phyloP scores from a whole-genome alignment of 768 basidiomycete genomes.

The Harrya chromipes region DNA sequence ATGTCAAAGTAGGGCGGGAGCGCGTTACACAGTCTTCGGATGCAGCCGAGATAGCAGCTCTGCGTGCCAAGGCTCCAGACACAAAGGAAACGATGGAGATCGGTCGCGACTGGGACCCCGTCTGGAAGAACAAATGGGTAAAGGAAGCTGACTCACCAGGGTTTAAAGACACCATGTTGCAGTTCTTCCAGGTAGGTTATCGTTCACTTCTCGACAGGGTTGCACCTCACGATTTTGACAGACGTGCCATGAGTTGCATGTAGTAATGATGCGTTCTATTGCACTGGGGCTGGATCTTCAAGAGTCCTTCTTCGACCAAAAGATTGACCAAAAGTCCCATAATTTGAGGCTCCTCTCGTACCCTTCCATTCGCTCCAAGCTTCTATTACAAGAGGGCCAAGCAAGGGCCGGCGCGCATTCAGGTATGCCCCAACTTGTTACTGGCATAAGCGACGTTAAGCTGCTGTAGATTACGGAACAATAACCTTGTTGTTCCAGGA shows the following conservation, averaged over 20 bases:
- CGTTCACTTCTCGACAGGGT: neutral
- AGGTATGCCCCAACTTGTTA: constrained; percentile 34
- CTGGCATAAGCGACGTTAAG: neutral
- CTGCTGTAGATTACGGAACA: constrained; percentile 68
- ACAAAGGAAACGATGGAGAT: constrained; percentile 89
- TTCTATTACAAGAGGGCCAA: constrained; percentile 62
- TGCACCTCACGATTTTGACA: constrained; percentile 27
- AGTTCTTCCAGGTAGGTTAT: constrained; percentile 62
- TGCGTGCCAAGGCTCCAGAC: constrained; percentile 77
- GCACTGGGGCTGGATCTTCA: constrained; percentile 74
- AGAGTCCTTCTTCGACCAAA: constrained; percentile 72
- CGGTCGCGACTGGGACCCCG: constrained; percentile 76
- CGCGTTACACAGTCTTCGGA: constrained; percentile 74
- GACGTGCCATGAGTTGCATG: constrained; percentile 76
- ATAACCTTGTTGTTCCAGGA: constrained; percentile 82
- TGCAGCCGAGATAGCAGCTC: constrained; percentile 64
- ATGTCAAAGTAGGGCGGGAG: constrained; percentile 78
- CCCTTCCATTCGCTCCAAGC: constrained; percentile 62
- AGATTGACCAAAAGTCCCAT: constrained; percentile 74
- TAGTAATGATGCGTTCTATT: constrained; percentile 78
- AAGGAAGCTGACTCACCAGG: constrained; percentile 54
- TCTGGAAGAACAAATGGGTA: constrained; percentile 83
- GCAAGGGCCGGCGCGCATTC: constrained; percentile 83
- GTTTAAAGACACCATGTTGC: constrained; percentile 71
- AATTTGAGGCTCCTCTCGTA: constrained; percentile 81